Evolutionary conservation across 176 grass and related monocot genomes (phyloP), one percentile per base, ranked within the genome.

Genomic region (Alloteropsis semialata): DNA sequence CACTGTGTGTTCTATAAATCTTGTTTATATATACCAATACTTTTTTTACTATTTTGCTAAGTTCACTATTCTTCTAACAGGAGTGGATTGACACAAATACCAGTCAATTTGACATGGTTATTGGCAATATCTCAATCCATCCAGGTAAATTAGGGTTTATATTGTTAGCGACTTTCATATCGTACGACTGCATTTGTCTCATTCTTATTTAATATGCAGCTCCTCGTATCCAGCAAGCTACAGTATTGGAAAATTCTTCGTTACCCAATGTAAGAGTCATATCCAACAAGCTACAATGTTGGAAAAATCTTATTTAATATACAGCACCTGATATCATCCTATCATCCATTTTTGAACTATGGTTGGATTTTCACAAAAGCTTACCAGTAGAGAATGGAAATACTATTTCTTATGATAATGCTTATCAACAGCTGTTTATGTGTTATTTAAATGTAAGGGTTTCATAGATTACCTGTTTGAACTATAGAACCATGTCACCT

Each of bases 181-280:
- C 5, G 4, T 39, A 60, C 27, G 22, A 75, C 10, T 63, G 28
- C 0, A 44, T 72, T 54, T 69, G 22, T 53, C 68, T 80, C 69
- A 81, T 50, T 32, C 8, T 42, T 59, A 27, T 61, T 43, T 70
- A 37, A 27, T 76, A 57, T 86, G 43, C 83, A 88, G 86, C 24
- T 43, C 72, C 30, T 38, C n/a, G 66, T 38, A 69, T 55, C 46
- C 37, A 81, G 32, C 73, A 86, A 74, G 43, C 3, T 65, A 32
- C 24, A 62, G 24, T 37, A 22, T 76, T 59, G 41, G 64, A 70
- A 49, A 45, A 30, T 63, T 25, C 53, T 46, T 74, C 75, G 25
- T 75, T 76, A 62, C 43, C 53, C 38, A 79, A 53, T 78, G 76
- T 59, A 69, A 89, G 60, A 84, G 54, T 16, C 15, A 59, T 28